Percentiles rank a stretch among this genome's conserved stretches.
Conservation (phyloP, 164 flowering plant genomes). For the Chloranthus sessilifolius region DNA sequence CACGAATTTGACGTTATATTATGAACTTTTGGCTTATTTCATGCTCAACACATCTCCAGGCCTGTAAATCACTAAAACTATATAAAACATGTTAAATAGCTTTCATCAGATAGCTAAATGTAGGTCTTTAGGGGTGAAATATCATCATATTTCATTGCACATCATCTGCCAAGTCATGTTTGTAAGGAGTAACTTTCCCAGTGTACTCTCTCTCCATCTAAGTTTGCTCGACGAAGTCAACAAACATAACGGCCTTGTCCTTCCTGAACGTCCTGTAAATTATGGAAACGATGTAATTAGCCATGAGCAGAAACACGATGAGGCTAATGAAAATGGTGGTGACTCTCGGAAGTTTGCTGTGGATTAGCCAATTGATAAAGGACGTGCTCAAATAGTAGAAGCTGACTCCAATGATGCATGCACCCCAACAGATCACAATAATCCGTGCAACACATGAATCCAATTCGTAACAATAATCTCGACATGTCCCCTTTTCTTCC, state of each 20-base stretch:
- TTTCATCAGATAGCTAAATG: too few relatives aligned
- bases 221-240: slow-evolving; percentile 25
- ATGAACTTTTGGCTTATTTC: too few relatives aligned
- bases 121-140: too few relatives aligned
- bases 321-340: slow-evolving; percentile 70
- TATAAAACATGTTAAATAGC: too few relatives aligned
- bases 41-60: too few relatives aligned
- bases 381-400: slow-evolving; percentile 66
- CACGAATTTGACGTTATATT: too few relatives aligned
- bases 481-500: too few relatives aligned
- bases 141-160: too few relatives aligned
- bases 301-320: slow-evolving; percentile 78
- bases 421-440: slow-evolving; percentile 73
- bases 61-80: too few relatives aligned
- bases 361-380: slow-evolving; percentile 66
- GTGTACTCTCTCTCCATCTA: slow-evolving; percentile 51
- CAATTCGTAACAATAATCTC: too few relatives aligned
- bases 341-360: slow-evolving; percentile 52
- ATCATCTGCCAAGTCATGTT: slow-evolving; percentile 60
- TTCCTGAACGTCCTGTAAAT: slow-evolving; percentile 67
- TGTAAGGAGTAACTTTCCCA: slow-evolving; percentile 32
- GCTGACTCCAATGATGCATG: slow-evolving; percentile 71
- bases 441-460: too few relatives aligned
- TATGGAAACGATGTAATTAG: slow-evolving; percentile 45
- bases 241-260: slow-evolving; percentile 52